Percentiles rank a stretch among this genome's conserved stretches.
Conservation (phyloP, 257 asterid species). For the Galeopsis tetrahit region DNA sequence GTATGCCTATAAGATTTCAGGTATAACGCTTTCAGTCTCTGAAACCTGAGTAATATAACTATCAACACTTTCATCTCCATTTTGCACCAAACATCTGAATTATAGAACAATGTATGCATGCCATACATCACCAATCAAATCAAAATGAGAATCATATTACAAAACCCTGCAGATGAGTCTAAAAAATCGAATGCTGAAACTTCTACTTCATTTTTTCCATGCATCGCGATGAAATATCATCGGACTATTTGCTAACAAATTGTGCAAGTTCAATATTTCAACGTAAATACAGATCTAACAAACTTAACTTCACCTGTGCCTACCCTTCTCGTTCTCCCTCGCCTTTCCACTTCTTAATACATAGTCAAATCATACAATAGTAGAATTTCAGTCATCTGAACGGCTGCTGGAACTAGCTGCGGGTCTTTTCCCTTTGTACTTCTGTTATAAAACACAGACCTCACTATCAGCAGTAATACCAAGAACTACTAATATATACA, state of each 20-base stretch:
- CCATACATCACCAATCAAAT: slow-evolving; percentile 29
- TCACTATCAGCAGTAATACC: neutral
- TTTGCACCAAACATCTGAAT: slow-evolving; percentile 2
- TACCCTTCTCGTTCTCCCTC: slow-evolving; percentile 7
- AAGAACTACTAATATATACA: neutral
- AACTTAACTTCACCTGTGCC: slow-evolving; percentile 25
- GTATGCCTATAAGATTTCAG: too few relatives aligned
- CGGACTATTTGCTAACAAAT: slow-evolving; percentile 35
- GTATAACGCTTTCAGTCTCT: neutral
- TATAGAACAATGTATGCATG: slow-evolving; percentile 1
- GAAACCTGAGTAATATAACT: neutral
- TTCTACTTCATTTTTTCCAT: slow-evolving; percentile 17
- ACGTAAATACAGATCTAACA: slow-evolving; percentile 50
- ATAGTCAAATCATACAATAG: slow-evolving; percentile 22
- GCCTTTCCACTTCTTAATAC: slow-evolving; percentile 6
- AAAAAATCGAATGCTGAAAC: slow-evolving; percentile 4
- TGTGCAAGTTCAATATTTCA: slow-evolving; percentile 38
- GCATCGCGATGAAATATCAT: slow-evolving; percentile 25
- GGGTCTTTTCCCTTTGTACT: slow-evolving; percentile 57
- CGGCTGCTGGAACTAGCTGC: slow-evolving; percentile 50
- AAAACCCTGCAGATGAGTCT: slow-evolving; percentile 23
- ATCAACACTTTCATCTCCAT: neutral
- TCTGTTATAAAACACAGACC: slow-evolving; percentile 30
- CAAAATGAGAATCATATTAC: slow-evolving; percentile 27
- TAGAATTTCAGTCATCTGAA: slow-evolving; percentile 48